Conservation (phyloP, 2,329 filamentous ascomycete species). For the Penicillium occitanis region DNA sequence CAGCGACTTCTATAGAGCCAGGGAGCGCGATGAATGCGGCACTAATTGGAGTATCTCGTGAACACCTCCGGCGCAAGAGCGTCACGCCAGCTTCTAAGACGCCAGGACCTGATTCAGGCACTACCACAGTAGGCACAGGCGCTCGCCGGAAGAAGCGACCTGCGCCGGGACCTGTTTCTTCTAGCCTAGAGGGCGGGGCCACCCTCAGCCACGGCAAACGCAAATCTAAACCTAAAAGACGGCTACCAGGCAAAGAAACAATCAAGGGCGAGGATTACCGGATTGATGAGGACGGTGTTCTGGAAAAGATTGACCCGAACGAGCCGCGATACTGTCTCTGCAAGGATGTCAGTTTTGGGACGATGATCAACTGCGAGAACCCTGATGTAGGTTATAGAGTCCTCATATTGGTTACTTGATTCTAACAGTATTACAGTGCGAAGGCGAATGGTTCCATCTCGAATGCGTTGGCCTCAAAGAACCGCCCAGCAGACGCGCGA, state of each 20-base stretch:
- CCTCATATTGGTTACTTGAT: not conserved
- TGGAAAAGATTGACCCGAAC: constrained; percentile 58
- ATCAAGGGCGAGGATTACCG: constrained; percentile 40
- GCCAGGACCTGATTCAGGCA: constrained; percentile 41
- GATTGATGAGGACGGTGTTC: constrained; percentile 49
- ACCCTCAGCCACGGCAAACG: constrained; percentile 62
- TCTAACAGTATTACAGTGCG: constrained; percentile 49
- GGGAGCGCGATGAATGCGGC: constrained; percentile 19
- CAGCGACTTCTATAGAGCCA: constrained; percentile 32
- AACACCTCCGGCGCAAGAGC: constrained; percentile 43
- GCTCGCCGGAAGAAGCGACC: constrained; percentile 57
- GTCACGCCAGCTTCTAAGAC: constrained; percentile 42
- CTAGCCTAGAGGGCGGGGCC: constrained; percentile 58
- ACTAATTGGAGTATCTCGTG: constrained; percentile 25
- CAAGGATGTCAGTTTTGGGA: constrained; percentile 63
- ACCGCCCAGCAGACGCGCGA: constrained; percentile 59
- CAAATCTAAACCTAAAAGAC: constrained; percentile 54
- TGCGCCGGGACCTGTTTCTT: constrained; percentile 59
- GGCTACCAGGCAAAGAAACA: constrained; percentile 32
- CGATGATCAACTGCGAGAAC: constrained; percentile 67
- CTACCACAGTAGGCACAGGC: constrained; percentile 30
- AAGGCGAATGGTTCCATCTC: constrained; percentile 67
- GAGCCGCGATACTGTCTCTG: constrained; percentile 66
- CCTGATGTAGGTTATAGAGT: constrained; percentile 48
- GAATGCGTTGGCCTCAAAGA: constrained; percentile 59